Evolutionary conservation across 495 filamentous ascomycete genomes (phyloP).

Genomic region (Neurospora tetraspora): DNA sequence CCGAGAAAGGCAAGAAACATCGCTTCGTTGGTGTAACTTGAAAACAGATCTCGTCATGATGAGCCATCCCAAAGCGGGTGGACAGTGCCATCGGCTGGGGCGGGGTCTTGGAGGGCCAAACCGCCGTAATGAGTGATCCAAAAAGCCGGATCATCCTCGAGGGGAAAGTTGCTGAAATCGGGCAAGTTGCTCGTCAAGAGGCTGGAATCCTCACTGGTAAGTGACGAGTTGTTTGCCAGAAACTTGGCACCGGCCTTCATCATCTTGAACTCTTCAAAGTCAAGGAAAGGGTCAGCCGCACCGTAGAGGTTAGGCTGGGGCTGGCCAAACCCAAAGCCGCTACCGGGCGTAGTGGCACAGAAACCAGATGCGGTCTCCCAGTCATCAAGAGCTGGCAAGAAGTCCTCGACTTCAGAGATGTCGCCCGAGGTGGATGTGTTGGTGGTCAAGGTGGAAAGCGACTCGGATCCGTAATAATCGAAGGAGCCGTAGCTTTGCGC

Average conservation of each 20-base stretch:
- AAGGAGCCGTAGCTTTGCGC: slow-evolving; percentile 59
- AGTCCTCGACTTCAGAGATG: slow-evolving; percentile 65
- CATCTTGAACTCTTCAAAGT: slow-evolving; percentile 43
- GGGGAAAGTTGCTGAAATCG: slow-evolving; percentile 12
- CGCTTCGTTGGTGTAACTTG: slow-evolving; percentile 11
- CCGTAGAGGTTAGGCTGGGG: slow-evolving; percentile 42
- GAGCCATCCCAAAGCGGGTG: slow-evolving; percentile 22
- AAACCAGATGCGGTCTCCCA: slow-evolving; percentile 43
- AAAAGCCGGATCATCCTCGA: slow-evolving; percentile 24
- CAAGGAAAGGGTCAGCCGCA: slow-evolving; percentile 46
- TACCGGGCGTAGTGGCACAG: slow-evolving; percentile 38
- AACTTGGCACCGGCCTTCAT: slow-evolving; percentile 42
- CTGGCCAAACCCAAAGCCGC: slow-evolving; percentile 40
- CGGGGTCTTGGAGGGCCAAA: slow-evolving; percentile 19
- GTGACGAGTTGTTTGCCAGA: slow-evolving; percentile 25
- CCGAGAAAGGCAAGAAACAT: slow-evolving; percentile 11
- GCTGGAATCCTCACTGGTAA: slow-evolving; percentile 25
- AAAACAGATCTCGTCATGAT: slow-evolving; percentile 10
- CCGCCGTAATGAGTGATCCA: slow-evolving; percentile 21
- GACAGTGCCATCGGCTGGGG: slow-evolving; percentile 20
- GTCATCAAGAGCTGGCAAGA: slow-evolving; percentile 44
- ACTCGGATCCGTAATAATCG: slow-evolving; percentile 46
- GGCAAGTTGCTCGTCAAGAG: slow-evolving; percentile 12
- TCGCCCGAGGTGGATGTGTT: slow-evolving; percentile 66
- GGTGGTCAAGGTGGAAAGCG: slow-evolving; percentile 41